A percentile compares a stretch with the other conserved stretches of the same genome.
Conservation (phyloP, 2,329 filamentous ascomycete genomes). For the Aspergillus awamori region DNA sequence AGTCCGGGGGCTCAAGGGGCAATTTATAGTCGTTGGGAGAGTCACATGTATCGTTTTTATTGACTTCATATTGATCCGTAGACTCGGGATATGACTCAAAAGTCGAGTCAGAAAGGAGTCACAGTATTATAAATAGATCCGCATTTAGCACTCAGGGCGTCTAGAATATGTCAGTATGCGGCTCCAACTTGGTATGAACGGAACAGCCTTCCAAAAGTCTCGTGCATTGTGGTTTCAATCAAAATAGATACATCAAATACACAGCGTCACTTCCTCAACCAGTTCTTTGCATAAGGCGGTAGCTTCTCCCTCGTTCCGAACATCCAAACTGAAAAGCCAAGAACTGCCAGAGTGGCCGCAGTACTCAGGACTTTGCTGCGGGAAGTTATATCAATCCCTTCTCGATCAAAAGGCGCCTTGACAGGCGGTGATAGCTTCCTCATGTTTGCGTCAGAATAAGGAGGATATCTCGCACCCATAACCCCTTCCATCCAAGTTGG, state of each 20-base stretch:
- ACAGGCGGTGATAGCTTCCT: background rate
- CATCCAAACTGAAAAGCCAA: conserved; percentile 1
- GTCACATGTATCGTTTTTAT: background rate
- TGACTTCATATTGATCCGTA: too few relatives aligned
- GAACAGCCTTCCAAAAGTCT: background rate
- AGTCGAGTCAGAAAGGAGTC: too few relatives aligned
- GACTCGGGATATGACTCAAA: too few relatives aligned
- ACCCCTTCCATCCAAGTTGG: background rate
- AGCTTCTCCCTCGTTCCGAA: background rate
- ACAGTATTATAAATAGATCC: too few relatives aligned
- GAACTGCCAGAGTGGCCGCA: background rate
- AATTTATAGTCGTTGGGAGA: background rate
- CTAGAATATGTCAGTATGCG: too few relatives aligned
- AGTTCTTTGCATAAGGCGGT: background rate
- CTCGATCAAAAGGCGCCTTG: background rate
- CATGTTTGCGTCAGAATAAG: background rate
- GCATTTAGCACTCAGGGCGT: too few relatives aligned
- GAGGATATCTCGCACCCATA: background rate
- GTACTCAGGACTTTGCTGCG: background rate
- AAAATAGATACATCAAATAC: background rate
- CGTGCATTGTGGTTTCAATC: background rate
- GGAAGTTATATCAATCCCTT: background rate
- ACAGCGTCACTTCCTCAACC: background rate
- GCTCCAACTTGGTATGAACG: background rate
- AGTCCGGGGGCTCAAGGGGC: background rate